phyloP scores from a whole-genome alignment of 129 eudicot genomes.

The Chrysanthemum lavandulifolium region DNA sequence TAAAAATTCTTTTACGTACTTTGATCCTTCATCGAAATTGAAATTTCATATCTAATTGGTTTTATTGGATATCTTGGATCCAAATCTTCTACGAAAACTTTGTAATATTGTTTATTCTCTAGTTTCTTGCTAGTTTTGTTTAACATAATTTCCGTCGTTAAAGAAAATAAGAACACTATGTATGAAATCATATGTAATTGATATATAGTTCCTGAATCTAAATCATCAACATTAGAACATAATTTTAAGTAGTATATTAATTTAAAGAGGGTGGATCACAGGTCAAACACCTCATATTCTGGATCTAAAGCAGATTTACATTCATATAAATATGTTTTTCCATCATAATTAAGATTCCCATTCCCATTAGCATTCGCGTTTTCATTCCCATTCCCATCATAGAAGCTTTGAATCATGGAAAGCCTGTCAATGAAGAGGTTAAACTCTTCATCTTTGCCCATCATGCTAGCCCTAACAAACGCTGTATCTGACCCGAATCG shows the following conservation, averaged over 20 bases:
- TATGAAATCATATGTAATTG: background rate
- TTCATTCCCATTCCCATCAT: slow-evolving; percentile 12
- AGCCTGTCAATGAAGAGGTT: slow-evolving; percentile 56
- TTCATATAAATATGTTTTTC: background rate
- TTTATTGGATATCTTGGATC: too few species aligned
- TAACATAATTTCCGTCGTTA: too few species aligned
- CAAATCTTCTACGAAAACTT: too few species aligned
- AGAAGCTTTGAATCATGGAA: slow-evolving; percentile 31
- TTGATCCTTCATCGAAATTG: too few species aligned
- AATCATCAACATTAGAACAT: background rate
- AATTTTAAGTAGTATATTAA: background rate
- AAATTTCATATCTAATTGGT: too few species aligned
- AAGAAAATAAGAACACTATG: background rate
- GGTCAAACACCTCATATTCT: slow-evolving; percentile 35
- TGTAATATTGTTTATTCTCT: too few species aligned
- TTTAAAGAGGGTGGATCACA: slow-evolving; percentile 29
- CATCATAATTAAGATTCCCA: slow-evolving; percentile 21
- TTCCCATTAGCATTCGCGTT: too few species aligned
- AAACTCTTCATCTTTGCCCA: slow-evolving; percentile 70
- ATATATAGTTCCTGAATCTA: background rate
- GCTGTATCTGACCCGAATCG: slow-evolving; percentile 59
- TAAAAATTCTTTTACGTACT: too few species aligned
- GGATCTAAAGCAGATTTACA: slow-evolving; percentile 26
- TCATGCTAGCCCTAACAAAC: slow-evolving; percentile 70
- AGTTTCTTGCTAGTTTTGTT: too few species aligned